Base-by-base conservation (phyloP, 179 eudicot genomes). In the Silene noctiflora region DNA sequence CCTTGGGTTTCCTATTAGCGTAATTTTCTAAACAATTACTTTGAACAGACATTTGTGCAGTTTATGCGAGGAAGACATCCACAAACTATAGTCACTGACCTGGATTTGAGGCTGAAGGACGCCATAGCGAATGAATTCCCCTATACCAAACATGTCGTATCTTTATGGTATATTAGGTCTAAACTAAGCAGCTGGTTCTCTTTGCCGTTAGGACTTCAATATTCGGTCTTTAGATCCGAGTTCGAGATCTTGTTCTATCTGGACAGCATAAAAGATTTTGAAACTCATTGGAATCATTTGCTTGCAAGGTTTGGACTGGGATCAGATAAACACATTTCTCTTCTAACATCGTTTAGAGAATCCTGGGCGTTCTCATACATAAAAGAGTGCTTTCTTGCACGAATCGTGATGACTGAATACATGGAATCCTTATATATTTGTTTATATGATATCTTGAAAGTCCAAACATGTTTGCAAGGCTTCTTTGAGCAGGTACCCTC, bases 161-260 rank as follows among this genome's bases (percentile, higher is more conserved):
- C 79, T 66, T 19, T 82, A 55, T 79, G 80, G 78, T 71, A 77
- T 71, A 77, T 79, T 71, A 78, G 75, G 79, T 73, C 87, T 25
- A 84, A 84, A 63, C 61, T 84, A 42, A 75, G 81, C 56, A 79
- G 85, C 63, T 84, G 87, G 87, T 84, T 81, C 73, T 76, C 85
- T 77, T 76, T 77, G 69, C 70, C 81, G 56, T 79, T 82, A 61
- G 87, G 87, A 60, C 81, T 67, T 58, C 81, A 76, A 33, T 82
- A 66, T 82, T 63, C 70, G 16, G 85, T 79, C 14, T 79, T 84
- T 68, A 79, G 73, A 64, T 77, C 85, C 4, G 83, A 79, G 72
- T 84, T 82, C 71, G 85, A 77, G 72, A 74, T 75, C 71, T 53
- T 84, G 72, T 74, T 76, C 74, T 81, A 71, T 70, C 66, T 82